phyloP scores from a whole-genome alignment of 2,329 filamentous ascomycete species.

The Fusarium veterinarium region DNA sequence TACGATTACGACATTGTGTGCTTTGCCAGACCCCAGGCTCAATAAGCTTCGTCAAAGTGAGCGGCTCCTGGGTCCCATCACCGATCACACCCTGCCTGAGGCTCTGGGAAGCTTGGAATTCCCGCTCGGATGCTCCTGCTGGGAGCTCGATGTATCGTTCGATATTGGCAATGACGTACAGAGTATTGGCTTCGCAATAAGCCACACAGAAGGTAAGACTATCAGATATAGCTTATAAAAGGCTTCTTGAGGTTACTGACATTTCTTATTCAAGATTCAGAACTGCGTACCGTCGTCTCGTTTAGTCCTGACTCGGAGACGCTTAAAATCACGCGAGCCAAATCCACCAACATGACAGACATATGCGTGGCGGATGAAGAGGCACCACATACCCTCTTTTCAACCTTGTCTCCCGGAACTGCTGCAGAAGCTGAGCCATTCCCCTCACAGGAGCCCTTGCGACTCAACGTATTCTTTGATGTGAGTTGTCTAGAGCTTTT shows the following conservation, averaged over 20 bases:
- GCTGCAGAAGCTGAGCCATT: rapidly evolving
- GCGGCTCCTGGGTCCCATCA: rapidly evolving
- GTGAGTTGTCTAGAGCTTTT: neutral
- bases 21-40: neutral
- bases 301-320: neutral
- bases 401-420: neutral
- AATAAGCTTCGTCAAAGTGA: neutral
- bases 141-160: neutral
- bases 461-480: neutral
- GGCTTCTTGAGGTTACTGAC: rapidly evolving
- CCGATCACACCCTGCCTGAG: rapidly evolving
- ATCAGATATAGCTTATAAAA: rapidly evolving
- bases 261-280: neutral
- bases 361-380: neutral
- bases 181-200: neutral
- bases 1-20: neutral
- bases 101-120: neutral
- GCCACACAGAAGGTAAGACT: neutral
- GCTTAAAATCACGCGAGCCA: neutral
- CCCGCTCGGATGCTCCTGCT: neutral
- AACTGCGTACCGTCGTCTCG: neutral
- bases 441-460: rapidly evolving
- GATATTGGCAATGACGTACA: neutral
- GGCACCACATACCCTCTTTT: neutral
- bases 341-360: neutral